Percentiles rank a stretch among this genome's conserved stretches.
These are phyloP conservation scores for Stenocarpella maydis DNA, from an alignment of 2,329 filamentous ascomycete species.

Conservation along the genomic window DNA sequence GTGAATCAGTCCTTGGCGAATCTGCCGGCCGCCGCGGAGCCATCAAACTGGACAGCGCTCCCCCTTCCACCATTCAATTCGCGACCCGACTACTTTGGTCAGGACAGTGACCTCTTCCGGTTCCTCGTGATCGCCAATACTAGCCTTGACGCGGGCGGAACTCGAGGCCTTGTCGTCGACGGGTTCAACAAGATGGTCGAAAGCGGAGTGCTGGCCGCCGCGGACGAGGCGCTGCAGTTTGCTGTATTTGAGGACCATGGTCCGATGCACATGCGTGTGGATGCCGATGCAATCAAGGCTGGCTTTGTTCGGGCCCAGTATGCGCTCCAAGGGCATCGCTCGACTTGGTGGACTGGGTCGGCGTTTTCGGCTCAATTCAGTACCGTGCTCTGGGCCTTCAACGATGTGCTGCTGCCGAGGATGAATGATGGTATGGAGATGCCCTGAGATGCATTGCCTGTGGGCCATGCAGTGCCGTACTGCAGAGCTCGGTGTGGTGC, in stretches of 20 bases:
- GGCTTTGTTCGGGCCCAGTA: constrained; percentile 53
- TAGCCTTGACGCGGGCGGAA: background rate
- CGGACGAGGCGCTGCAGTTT: background rate
- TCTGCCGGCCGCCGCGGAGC: background rate
- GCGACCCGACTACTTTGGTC: background rate
- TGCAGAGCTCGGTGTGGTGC: background rate
- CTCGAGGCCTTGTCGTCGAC: background rate
- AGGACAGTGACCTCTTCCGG: constrained; percentile 1
- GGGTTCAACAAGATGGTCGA: background rate
- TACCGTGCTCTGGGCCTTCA: constrained; percentile 47
- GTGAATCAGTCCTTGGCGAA: constrained; percentile 38
- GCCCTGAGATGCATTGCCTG: background rate
- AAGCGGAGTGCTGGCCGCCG: constrained; percentile 1
- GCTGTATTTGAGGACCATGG: constrained; percentile 1
- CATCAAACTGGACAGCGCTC: background rate
- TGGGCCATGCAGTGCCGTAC: background rate
- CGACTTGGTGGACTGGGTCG: constrained; percentile 56
- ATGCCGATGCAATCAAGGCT: background rate
- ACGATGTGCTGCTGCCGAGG: constrained; percentile 40
- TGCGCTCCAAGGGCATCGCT: constrained; percentile 51
- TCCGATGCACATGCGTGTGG: background rate
- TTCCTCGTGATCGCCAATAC: background rate
- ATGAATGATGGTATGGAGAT: constrained; percentile 33
- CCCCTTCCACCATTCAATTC: background rate
- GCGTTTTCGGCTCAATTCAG: constrained; percentile 47